Evolutionary conservation across 2,329 filamentous ascomycete genomes (phyloP), one percentile per base, ranked within the genome.

Genomic region (Knufia fluminis): DNA sequence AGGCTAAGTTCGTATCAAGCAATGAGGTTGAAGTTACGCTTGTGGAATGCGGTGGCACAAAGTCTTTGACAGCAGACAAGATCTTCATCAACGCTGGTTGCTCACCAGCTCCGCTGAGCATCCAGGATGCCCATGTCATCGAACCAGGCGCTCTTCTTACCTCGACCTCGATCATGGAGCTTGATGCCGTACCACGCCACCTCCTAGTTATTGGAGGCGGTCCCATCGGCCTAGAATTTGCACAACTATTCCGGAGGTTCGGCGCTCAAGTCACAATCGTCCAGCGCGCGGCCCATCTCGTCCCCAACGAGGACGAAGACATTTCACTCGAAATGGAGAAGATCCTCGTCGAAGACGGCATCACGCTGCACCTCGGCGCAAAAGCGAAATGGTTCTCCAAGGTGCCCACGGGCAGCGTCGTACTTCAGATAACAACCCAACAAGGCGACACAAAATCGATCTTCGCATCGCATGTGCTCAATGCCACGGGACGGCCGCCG

Each of bases 161-260:
- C 31, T 59, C 57, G 31, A 60, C 58, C 14, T 52, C 52, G 9
- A 52, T 60, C 47, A 58, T 59, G 55, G 58, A 60, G 36, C 47
- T 60, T 3, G 56, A 46, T 38, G 50, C 54, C 26, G 57, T 59
- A 9, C 75, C 75, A 1, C 57, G 62, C 10, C 71, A 75, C 60
- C 63, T 78, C 2, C 60, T 77, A 31, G 68, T 78, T 1, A 52
- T 78, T n/a, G 74, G 75, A 1, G 75, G 74, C 3, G 74, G 75
- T 3, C 74, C 74, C 50, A 66, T 78, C 26, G 75, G 74, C 1
- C 61, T 77, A 9, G 75, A 78, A 55, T 78, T 77, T 52, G 74
- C 68, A 1, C 75, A 78, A 60, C 63, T 77, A 22, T 74, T 77
- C 60, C 63, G 68, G 1, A 65, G 75, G 16, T 60, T 78, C 12